Base-by-base conservation (phyloP, 345 rosid genomes). In the Eucalyptus marginata region DNA sequence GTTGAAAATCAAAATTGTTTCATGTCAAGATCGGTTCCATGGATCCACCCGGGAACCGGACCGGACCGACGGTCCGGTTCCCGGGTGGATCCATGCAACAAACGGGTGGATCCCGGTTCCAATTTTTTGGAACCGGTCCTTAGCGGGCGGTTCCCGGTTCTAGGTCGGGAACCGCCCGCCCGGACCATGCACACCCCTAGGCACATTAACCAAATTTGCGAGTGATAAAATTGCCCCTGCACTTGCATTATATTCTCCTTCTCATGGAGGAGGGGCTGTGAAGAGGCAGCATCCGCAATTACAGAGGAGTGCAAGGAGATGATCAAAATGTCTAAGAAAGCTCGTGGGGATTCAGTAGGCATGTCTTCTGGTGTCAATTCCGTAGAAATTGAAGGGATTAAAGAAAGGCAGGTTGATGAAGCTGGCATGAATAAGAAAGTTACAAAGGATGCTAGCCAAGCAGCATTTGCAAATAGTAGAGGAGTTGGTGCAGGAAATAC, bases 331-430 rank as follows among this genome's bases (percentile, higher is more conserved):
- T 88, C 89, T 24, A 87, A 89, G 59, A 90, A 89, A 66, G 33
- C 86, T 85, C 20, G 20, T 64, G 14, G 56, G 16, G 85, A 62
- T 51, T 29, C 25, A 49, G 33, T 47, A 25, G 43, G 86, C 29
- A 36, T 84, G 50, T 16, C 86, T 47, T 86, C 33, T 66, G 52
- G 71, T 6, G 90, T 51, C 86, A 24, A n/a, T 89, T 89, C 49
- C 15, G 50, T 51, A 13, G 90, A 81, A 79, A 89, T 59, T 79
- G 89, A 80, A 29, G 88, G 90, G 80, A 90, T 87, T 89, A 94
- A 86, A 89, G 91, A 68, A 90, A 93, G 92, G 44, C 88, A 59
- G 80, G 43, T 47, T 16, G 88, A 84, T 88, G 88, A 51, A 71
- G 80, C 64, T 46, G 47, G 86, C 33, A 80, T 89, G 80, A 84